Evolutionary conservation across 1,284 basidiomycete genomes (phyloP).

Genomic region (Taiwanofungus camphoratus): DNA sequence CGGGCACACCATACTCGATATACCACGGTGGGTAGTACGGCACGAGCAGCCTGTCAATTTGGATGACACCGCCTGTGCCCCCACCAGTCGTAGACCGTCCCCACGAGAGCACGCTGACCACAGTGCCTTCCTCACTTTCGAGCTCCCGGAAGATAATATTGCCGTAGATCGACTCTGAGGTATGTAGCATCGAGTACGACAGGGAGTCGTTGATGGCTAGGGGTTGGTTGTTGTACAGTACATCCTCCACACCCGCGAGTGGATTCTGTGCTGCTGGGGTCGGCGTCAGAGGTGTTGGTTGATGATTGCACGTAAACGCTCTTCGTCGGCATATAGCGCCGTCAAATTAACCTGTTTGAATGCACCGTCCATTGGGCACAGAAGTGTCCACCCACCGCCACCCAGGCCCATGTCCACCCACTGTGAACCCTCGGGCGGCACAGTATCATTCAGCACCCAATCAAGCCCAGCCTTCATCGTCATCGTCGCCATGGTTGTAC

Average conservation of each 20-base stretch:
- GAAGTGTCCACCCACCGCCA: constrained; percentile 69
- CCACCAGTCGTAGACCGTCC: constrained; percentile 74
- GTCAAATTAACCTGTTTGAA: constrained; percentile 90
- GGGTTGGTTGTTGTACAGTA: constrained; percentile 63
- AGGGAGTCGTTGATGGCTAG: constrained; percentile 65
- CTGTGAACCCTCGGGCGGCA: constrained; percentile 58
- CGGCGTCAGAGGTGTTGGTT: constrained; percentile 68
- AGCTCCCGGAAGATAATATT: constrained; percentile 72
- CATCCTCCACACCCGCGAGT: constrained; percentile 28
- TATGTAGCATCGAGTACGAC: constrained; percentile 65
- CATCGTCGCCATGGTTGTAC: constrained; percentile 82
- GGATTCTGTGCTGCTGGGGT: too few species aligned
- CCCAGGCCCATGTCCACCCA: constrained; percentile 48
- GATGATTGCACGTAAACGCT: constrained; percentile 65
- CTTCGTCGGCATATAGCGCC: constrained; percentile 58
- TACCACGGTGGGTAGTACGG: constrained; percentile 88
- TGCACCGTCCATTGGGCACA: constrained; percentile 89
- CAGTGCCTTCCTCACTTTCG: constrained; percentile 33
- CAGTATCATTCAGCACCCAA: constrained; percentile 85
- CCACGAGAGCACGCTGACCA: constrained; percentile 71
- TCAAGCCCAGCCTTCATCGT: constrained; percentile 80
- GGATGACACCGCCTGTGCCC: constrained; percentile 80
- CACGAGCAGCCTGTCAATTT: constrained; percentile 77
- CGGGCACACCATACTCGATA: constrained; percentile 64
- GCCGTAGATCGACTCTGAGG: constrained; percentile 58